Base-by-base conservation (phyloP, 164 flowering plant species). In the Annona squamosa region DNA sequence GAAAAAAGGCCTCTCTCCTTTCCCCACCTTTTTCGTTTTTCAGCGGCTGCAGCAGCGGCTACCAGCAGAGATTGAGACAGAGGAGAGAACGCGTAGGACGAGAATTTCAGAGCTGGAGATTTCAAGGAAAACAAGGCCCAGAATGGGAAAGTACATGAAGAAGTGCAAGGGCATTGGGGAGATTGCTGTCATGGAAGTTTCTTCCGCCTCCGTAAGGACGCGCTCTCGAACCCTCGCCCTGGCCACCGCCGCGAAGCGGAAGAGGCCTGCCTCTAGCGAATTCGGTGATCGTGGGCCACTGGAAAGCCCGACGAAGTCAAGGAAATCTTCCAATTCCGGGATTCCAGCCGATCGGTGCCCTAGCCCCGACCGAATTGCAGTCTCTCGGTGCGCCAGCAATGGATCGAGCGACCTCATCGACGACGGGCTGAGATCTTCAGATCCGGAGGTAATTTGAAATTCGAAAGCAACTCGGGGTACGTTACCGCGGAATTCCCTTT, bases 361-460 rank as follows among this genome's bases (percentile, higher is more conserved):
- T 48, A 72, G 77, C 69, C 75, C 74, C 4, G 79, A 68, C 70
- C 71, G 63, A 5, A 42, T 46, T 1, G 48, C 68, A 63, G 56
- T 68, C 19, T 83, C 86, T 9, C 82, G 88, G 56, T 84, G 87
- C 69, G 85, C 89, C 3, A 87, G 89, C 72, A 79, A 86, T 71
- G 84, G 84, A 79, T 86, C 87, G 41, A 78, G 80, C 48, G 81
- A 76, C 46, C 71, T 69, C 5, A 69, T 64, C 43, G 41, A 69
- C n/a, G 82, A 80, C 9, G 48, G 71, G 46, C 19, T 72, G 70
- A 69, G 79, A 79, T 81, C 79, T 59, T 70, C 63, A 73, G 90
- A 86, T 84, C 86, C 81, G 79, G 81, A 84, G 90, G 87, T 81
- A 45, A 77, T 46, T 74, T 56, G 17, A 56, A 59, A 62, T 43